Percentiles rank a stretch among this genome's conserved stretches.
phyloP scores from a whole-genome alignment of 352 stramenopile genomes.

The Phytophthora uliginosa region DNA sequence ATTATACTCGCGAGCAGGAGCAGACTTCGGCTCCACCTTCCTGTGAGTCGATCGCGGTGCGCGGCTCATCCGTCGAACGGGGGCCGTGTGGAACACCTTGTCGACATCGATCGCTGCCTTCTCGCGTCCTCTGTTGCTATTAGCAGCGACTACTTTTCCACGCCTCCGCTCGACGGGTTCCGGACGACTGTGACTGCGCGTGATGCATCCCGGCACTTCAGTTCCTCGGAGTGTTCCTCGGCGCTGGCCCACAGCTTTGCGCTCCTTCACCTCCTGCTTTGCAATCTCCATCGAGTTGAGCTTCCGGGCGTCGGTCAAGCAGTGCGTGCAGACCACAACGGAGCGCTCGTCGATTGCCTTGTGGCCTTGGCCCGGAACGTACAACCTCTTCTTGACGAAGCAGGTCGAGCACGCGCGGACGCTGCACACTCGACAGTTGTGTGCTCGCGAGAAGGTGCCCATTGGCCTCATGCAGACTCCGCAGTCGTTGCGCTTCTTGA shows the following conservation, averaged over 20 bases:
- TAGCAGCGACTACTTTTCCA: slow-evolving; percentile 6
- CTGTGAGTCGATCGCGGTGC: slow-evolving; percentile 16
- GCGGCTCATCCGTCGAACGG: slow-evolving; percentile 11
- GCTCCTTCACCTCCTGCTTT: slow-evolving; percentile 34
- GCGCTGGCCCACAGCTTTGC: slow-evolving; percentile 10
- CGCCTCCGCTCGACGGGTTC: slow-evolving; percentile 15
- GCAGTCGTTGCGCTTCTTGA: slow-evolving; percentile 41
- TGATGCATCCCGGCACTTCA: slow-evolving; percentile 2
- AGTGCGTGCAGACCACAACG: slow-evolving; percentile 45
- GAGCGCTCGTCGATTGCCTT: slow-evolving; percentile 46
- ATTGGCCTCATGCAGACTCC: slow-evolving; percentile 45
- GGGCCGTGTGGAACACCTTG: slow-evolving; percentile 21
- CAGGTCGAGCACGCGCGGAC: slow-evolving; percentile 43
- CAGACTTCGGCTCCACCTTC: slow-evolving; percentile 19
- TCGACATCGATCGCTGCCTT: slow-evolving; percentile 3
- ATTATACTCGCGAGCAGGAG: slow-evolving; percentile 16
- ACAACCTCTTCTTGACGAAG: slow-evolving; percentile 52
- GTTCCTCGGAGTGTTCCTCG: slow-evolving; percentile 17
- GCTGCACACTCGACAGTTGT: slow-evolving; percentile 46
- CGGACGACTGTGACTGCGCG: slow-evolving; percentile 20
- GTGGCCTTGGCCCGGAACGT: slow-evolving; percentile 34
- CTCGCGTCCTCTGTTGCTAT: slow-evolving; percentile 4
- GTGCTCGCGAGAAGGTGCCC: slow-evolving; percentile 35
- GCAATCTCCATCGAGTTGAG: slow-evolving; percentile 46
- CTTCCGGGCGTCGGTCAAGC: slow-evolving; percentile 40